These are phyloP conservation scores for Chlorella variabilis DNA, from an alignment of 163 green algal species.

Conservation along the genomic window DNA sequence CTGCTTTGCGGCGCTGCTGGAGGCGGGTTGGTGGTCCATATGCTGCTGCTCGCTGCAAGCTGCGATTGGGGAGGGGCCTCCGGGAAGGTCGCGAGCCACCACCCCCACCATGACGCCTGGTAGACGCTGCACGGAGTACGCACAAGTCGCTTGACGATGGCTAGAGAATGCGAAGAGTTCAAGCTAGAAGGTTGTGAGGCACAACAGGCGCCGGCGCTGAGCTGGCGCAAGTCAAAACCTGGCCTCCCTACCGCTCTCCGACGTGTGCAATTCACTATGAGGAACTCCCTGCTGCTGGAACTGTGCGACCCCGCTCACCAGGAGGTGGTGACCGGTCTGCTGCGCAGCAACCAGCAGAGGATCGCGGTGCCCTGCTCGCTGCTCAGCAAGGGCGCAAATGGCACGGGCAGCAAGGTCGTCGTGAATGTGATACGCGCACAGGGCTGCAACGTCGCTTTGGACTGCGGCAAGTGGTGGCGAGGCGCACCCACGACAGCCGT, in stretches of 20 bases:
- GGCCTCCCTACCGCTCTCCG: too few relatives aligned
- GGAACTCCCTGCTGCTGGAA: not conserved
- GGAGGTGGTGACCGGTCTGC: not conserved
- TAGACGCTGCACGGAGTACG: too few relatives aligned
- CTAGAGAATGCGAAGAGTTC: too few relatives aligned
- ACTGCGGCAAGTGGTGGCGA: slow-evolving; percentile 25
- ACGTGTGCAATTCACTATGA: too few relatives aligned
- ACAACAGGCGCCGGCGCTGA: too few relatives aligned
- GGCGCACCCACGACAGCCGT: not conserved
- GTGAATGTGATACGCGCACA: not conserved
- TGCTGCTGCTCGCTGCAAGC: not conserved
- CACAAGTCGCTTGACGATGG: too few relatives aligned
- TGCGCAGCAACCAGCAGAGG: not conserved
- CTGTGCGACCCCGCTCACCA: not conserved
- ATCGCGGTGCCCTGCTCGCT: slow-evolving; percentile 34
- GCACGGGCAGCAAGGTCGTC: not conserved
- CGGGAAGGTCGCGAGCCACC: not conserved
- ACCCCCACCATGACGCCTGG: too few relatives aligned
- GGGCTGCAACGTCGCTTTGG: slow-evolving; percentile 2
- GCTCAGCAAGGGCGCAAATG: slow-evolving; percentile 5
- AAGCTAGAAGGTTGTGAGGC: too few relatives aligned
- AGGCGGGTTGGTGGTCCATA: too few relatives aligned
- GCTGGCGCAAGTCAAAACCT: too few relatives aligned
- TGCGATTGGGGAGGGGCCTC: too few relatives aligned
- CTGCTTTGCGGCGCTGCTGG: not conserved